These are phyloP conservation scores for Taxawa tesnikishii DNA, from an alignment of 2,329 filamentous ascomycete genomes.

Conservation along the genomic window DNA sequence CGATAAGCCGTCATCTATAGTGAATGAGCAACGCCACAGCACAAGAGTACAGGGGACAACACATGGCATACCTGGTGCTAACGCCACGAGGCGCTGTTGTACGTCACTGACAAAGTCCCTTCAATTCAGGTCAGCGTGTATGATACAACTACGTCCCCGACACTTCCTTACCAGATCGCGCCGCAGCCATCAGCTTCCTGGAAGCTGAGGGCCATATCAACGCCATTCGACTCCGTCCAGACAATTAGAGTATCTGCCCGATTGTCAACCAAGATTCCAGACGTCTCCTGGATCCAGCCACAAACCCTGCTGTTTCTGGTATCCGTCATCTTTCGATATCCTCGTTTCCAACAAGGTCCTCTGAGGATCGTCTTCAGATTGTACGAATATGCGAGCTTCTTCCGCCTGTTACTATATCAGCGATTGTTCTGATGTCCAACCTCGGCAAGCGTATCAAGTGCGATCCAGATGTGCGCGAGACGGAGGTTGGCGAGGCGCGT, in stretches of 20 bases:
- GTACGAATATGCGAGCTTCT: slow-evolving; percentile 77
- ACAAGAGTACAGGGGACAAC: no score
- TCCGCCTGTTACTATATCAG: slow-evolving; percentile 39
- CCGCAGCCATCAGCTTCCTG: slow-evolving; percentile 93
- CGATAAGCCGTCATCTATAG: slow-evolving; percentile 77
- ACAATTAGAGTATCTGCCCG: slow-evolving; percentile 76
- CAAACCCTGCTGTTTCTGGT: slow-evolving; percentile 93
- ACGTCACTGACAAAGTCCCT: slow-evolving; percentile 88
- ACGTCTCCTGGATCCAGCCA: slow-evolving; percentile 7
- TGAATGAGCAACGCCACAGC: no score
- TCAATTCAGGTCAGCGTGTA: slow-evolving; percentile 6
- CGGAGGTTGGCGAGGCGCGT: no score
- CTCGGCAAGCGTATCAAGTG: no score
- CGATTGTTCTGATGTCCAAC: no score
- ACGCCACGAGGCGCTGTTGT: slow-evolving; percentile 59
- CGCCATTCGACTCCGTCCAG: slow-evolving; percentile 84
- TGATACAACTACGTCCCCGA: no score
- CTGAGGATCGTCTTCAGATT: slow-evolving; percentile 84
- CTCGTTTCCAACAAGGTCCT: slow-evolving; percentile 76
- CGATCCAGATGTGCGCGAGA: no score
- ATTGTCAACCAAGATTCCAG: slow-evolving; percentile 3
- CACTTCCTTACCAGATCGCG: slow-evolving; percentile 64
- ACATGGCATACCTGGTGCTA: slow-evolving; percentile 53
- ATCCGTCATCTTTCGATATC: slow-evolving; percentile 87
- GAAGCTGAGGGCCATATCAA: slow-evolving; percentile 97